Evolutionary conservation across 176 grass and related monocot species (phyloP).

Genomic region (Elaeis guineensis): DNA sequence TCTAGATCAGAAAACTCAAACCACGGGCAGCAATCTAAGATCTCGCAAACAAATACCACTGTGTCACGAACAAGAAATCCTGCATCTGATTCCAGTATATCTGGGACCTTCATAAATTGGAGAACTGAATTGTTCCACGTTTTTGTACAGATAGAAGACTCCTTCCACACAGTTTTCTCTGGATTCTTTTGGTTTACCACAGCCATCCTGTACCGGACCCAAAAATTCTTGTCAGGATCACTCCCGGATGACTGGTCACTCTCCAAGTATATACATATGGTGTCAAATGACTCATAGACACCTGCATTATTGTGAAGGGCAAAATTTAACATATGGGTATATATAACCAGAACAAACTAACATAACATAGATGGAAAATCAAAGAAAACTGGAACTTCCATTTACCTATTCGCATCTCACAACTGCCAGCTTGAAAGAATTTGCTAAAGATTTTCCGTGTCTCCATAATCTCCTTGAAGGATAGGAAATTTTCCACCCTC

Average conservation of each 20-base stretch:
- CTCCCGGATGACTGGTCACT: slow-evolving; percentile 79
- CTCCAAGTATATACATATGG: slow-evolving; percentile 95
- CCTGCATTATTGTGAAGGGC: slow-evolving; percentile 35
- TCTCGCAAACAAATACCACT: slow-evolving; percentile 81
- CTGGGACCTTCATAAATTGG: slow-evolving; percentile 97
- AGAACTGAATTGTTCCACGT: slow-evolving; percentile 99
- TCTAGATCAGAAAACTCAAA: slow-evolving; percentile 99
- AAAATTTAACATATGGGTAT: no score
- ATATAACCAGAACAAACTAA: slow-evolving; percentile 5
- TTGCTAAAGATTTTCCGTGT: slow-evolving; percentile 97
- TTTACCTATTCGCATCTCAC: slow-evolving; percentile 99
- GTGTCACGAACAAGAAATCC: slow-evolving; percentile 88
- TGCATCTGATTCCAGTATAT: slow-evolving; percentile 73
- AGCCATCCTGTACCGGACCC: slow-evolving; percentile 93
- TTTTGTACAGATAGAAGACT: slow-evolving; percentile 99
- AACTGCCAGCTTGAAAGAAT: slow-evolving; percentile 81
- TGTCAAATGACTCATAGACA: slow-evolving; percentile 93
- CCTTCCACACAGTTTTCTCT: slow-evolving; percentile 84
- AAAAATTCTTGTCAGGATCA: slow-evolving; percentile 94
- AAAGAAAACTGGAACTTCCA: background rate
- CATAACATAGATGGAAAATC: slow-evolving; percentile 1
- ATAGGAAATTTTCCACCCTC: slow-evolving; percentile 97
- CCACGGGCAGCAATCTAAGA: slow-evolving; percentile 96
- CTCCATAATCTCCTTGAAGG: slow-evolving; percentile 97
- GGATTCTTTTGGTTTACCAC: slow-evolving; percentile 83